Percentiles rank a stretch among this genome's conserved stretches.
Conservation (phyloP, 1,284 basidiomycete species). For the Ganoderma lingzhi region DNA sequence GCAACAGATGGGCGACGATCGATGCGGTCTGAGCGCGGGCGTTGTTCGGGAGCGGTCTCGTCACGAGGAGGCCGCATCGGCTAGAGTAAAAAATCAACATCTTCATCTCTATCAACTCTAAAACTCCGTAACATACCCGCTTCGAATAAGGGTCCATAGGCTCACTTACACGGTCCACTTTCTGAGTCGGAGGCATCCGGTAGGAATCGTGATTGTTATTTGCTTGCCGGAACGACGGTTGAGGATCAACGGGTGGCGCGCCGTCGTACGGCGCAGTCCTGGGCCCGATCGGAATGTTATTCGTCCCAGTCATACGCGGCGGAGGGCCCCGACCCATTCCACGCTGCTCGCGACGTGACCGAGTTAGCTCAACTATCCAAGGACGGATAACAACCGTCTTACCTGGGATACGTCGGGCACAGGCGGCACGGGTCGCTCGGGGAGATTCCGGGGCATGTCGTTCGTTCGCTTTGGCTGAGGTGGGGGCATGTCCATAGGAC, state of each 20-base stretch:
- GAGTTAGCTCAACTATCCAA: neutral
- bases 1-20: constrained; percentile 22
- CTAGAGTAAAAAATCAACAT: neutral
- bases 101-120: neutral
- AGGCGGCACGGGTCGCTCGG: constrained; percentile 15
- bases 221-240: constrained; percentile 10
- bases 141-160: constrained; percentile 13
- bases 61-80: constrained; percentile 12
- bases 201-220: constrained; percentile 17
- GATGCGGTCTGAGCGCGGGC: constrained; percentile 16
- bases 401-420: constrained; percentile 14
- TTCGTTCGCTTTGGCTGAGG: neutral
- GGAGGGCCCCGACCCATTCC: neutral
- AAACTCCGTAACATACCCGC: constrained; percentile 14
- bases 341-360: neutral
- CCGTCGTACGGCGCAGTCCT: constrained; percentile 11
- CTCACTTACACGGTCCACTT: constrained; percentile 2
- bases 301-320: constrained; percentile 19
- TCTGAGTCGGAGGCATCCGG: constrained; percentile 8
- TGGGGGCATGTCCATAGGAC: neutral
- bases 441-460: constrained; percentile 20
- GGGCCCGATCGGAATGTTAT: constrained; percentile 16
- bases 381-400: neutral
- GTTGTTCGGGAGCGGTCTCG: constrained; percentile 5
- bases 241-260: neutral